A percentile compares a stretch with the other conserved stretches of the same genome.
Conservation (phyloP, 2,329 filamentous ascomycete species). For the Septoria petroselini region DNA sequence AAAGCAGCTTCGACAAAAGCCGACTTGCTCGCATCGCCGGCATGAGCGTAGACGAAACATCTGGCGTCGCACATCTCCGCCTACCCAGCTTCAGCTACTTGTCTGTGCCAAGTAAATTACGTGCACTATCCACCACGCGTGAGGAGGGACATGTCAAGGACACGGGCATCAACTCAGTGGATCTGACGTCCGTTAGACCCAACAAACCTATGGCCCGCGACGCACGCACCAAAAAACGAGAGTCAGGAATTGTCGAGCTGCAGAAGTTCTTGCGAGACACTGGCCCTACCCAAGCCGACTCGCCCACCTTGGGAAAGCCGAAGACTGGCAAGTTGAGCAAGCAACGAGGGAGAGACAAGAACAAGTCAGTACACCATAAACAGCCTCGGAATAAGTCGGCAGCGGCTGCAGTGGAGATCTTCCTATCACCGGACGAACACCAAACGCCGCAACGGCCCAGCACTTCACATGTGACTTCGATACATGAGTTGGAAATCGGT, state of each 20-base stretch:
- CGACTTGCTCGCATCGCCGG: conserved; percentile 20
- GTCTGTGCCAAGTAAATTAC: background rate
- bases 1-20: conserved; percentile 5
- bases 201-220: conserved; percentile 5
- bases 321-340: conserved; percentile 4
- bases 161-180: background rate
- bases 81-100: background rate
- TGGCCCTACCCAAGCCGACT: conserved; percentile 1
- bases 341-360: conserved; percentile 16
- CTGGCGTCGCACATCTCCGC: conserved; percentile 17
- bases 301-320: background rate
- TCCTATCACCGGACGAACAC: conserved; percentile 24
- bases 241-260: conserved; percentile 5
- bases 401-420: conserved; percentile 13
- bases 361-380: conserved; percentile 1
- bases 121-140: conserved; percentile 1
- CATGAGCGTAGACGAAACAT: conserved; percentile 28
- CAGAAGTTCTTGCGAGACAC: conserved; percentile 5
- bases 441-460: background rate
- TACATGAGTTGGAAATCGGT: background rate
- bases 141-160: conserved; percentile 1
- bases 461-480: background rate
- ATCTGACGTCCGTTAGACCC: background rate
- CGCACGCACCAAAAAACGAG: conserved; percentile 7
- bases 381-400: conserved; percentile 6